phyloP scores from a whole-genome alignment of 2,329 filamentous ascomycete species.

The Periconia macrospinosa region DNA sequence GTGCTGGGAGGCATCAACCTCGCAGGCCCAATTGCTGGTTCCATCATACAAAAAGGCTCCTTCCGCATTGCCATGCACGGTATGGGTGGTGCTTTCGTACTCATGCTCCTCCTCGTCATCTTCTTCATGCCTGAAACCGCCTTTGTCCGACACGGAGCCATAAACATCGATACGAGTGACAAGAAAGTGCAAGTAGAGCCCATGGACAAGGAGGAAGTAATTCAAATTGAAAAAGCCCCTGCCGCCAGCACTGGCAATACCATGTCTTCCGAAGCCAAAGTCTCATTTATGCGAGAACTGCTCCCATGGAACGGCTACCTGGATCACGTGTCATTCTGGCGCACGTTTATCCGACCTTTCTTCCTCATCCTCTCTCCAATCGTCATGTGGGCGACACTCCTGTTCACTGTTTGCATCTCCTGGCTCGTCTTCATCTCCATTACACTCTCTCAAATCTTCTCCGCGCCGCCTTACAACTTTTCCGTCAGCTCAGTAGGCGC shows the following conservation, averaged over 20 bases:
- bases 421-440: conserved; percentile 30
- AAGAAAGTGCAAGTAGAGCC: conserved; percentile 10
- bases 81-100: conserved; percentile 24
- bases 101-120: conserved; percentile 24
- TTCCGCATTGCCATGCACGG: conserved; percentile 23
- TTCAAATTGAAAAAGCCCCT: conserved; percentile 10
- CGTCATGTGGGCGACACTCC: conserved; percentile 25
- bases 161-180: conserved; percentile 23
- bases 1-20: conserved; percentile 28
- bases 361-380: conserved; percentile 18
- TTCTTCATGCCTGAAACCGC: conserved; percentile 30
- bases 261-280: conserved; percentile 3
- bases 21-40: conserved; percentile 25
- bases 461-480: conserved; percentile 27
- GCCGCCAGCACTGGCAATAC: background rate
- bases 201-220: conserved; percentile 12
- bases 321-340: conserved; percentile 23
- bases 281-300: conserved; percentile 12
- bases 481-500: conserved; percentile 24
- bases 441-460: conserved; percentile 29
- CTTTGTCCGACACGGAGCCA: conserved; percentile 9
- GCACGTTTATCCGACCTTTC: conserved; percentile 22
- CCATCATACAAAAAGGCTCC: conserved; percentile 22
- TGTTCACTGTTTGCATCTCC: conserved; percentile 30
- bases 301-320: conserved; percentile 22